Base-by-base conservation (phyloP, 257 asterid species). In the Capsicum pubescens region DNA sequence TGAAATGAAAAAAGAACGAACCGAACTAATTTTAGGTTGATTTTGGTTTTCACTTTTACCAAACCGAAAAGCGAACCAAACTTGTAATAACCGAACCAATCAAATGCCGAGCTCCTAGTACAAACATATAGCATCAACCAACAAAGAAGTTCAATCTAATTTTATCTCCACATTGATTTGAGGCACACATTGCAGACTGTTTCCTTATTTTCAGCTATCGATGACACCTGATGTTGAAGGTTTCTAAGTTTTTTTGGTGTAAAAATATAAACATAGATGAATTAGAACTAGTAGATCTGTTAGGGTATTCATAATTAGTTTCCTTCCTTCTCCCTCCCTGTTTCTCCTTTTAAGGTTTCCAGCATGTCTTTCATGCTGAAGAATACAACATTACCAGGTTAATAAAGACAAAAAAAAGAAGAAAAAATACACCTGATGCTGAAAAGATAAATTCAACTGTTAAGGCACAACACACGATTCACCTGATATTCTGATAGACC, bases 161-260 rank as follows among this genome's bases (percentile, higher is more conserved):
- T 17, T 35, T 17, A 44, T 70, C 36, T 70, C 36, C 36, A 70
- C 57, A 44, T n/a, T 71, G 57, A 71, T 44, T 71, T 46, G 79
- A 46, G 79, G 7, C 79, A 46, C n/a, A 71, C 32, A 71, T 46
- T 71, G 79, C 58, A 44, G 79, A 71, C 79, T 48, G 4, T 71
- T 71, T 57, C 57, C 79, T 48, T 48, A 36, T 72, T 19, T 48
- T 48, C 42, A 19, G 42, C 80, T 48, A 6, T 35, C 42, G 19
- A 21, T 52, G 46, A 74, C 81, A 21, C 21, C 3, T 50, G 63
- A 50, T 21, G 59, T 61, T 74, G 61, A 74, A 74, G 44, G 44
- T 39, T 39, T 39, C 4, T 39, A 3, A 39, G 44, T 39, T 3
- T 39, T 39, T 39, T 39, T 39, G 44, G 39, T 39, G 44, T 39